Evolutionary conservation across 2,329 filamentous ascomycete genomes (phyloP).

Genomic region (Colletotrichum abscissum): DNA sequence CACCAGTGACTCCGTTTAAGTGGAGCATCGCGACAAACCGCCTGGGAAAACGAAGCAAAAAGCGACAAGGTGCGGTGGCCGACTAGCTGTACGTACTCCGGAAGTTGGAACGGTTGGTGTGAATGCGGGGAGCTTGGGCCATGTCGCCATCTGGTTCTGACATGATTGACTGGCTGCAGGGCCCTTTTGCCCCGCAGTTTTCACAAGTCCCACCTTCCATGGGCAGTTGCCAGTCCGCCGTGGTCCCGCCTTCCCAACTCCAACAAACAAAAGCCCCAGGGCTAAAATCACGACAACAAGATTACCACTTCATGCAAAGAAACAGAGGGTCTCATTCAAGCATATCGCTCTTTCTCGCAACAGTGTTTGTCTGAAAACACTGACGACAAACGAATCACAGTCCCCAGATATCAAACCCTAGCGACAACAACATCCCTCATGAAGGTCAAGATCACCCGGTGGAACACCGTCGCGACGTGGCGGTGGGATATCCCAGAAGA

Average conservation of each 20-base stretch:
- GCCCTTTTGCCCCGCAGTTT: conserved; percentile 9
- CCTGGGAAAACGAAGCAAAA: neutral
- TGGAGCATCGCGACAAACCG: neutral
- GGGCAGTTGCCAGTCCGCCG: no score
- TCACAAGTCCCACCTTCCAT: no score
- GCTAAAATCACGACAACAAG: conserved; percentile 8
- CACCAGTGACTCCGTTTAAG: conserved; percentile 21
- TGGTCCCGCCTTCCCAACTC: conserved; percentile 17
- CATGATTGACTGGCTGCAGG: conserved; percentile 20
- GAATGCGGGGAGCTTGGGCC: conserved; percentile 42
- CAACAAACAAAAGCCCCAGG: conserved; percentile 19
- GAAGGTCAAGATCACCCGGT: conserved; percentile 95
- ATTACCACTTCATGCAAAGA: conserved; percentile 4
- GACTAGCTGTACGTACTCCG: neutral
- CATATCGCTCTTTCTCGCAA: neutral
- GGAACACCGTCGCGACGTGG: conserved; percentile 96
- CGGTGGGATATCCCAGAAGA: conserved; percentile 97
- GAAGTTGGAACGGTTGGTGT: conserved; percentile 9
- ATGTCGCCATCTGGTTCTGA: conserved; percentile 29
- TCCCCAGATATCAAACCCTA: neutral
- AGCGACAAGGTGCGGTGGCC: neutral
- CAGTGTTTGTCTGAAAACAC: neutral
- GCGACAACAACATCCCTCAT: conserved; percentile 58
- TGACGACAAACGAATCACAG: neutral
- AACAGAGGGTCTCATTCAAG: neutral